phyloP scores from a whole-genome alignment of 2,329 filamentous ascomycete genomes.

The Diplodia seriata region DNA sequence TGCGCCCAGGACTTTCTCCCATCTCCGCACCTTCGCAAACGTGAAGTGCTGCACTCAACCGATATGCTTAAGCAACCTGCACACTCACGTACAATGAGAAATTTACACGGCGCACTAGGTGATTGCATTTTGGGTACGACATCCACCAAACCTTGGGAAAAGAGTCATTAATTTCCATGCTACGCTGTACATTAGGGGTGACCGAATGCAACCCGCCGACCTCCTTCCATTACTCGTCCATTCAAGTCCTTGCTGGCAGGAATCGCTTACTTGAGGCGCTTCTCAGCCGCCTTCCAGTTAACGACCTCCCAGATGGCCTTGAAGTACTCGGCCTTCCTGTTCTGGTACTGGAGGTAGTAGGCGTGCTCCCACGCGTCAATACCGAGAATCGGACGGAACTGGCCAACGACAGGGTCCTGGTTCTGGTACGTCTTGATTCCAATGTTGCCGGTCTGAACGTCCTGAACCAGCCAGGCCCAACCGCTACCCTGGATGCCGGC shows the following conservation, averaged over 20 bases:
- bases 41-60: neutral
- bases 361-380: constrained; percentile 97
- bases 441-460: constrained; percentile 66
- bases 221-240: neutral
- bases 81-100: neutral
- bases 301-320: constrained; percentile 91
- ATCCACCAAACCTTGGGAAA: neutral
- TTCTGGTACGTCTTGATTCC: constrained; percentile 77
- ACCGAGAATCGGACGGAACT: constrained; percentile 81
- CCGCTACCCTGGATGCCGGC: constrained; percentile 71
- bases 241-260: neutral
- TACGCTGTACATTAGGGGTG: constrained; percentile 5
- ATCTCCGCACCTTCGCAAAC: constrained; percentile 3
- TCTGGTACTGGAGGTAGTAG: constrained; percentile 95
- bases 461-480: constrained; percentile 69
- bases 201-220: neutral
- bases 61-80: neutral
- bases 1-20: neutral
- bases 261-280: constrained; percentile 67
- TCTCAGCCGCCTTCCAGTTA: constrained; percentile 91
- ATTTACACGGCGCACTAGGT: neutral
- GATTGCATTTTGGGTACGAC: neutral
- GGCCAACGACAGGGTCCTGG: constrained; percentile 87
- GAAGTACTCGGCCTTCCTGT: constrained; percentile 97
- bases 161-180: constrained; percentile 11